Conservation (phyloP, 148 eudicot species). For the Cornus florida region DNA sequence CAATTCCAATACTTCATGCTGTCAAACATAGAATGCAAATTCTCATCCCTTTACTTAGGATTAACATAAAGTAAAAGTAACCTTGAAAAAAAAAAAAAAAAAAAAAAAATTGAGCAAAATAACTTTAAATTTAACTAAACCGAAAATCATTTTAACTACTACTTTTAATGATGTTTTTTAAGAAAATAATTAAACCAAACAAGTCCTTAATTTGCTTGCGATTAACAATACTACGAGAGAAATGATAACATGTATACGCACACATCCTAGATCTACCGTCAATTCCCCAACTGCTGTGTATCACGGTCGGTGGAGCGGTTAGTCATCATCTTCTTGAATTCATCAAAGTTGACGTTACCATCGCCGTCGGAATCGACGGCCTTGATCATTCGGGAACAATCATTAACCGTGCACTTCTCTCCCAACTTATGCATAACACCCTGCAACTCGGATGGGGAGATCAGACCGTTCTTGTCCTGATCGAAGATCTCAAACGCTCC, state of each 20-base stretch:
- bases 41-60: too few relatives aligned
- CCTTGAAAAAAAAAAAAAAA: too few relatives aligned
- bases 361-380: constrained; percentile 75
- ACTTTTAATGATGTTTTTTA: too few relatives aligned
- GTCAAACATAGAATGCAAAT: too few relatives aligned
- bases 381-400: constrained; percentile 65
- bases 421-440: constrained; percentile 59
- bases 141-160: too few relatives aligned
- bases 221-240: not conserved
- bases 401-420: constrained; percentile 57
- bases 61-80: too few relatives aligned
- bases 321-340: constrained; percentile 79
- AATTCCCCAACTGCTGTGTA: too few relatives aligned
- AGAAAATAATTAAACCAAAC: too few relatives aligned
- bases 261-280: not conserved
- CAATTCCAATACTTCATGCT: too few relatives aligned
- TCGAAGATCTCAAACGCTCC: constrained; percentile 80
- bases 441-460: constrained; percentile 70
- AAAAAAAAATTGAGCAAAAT: too few relatives aligned
- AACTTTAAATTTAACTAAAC: too few relatives aligned
- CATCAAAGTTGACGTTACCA: constrained; percentile 67
- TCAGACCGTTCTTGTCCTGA: constrained; percentile 62
- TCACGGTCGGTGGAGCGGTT: not conserved
- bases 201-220: too few relatives aligned
- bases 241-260: not conserved